Conservation (phyloP, 768 basidiomycete genomes). For the Collybia nuda region DNA sequence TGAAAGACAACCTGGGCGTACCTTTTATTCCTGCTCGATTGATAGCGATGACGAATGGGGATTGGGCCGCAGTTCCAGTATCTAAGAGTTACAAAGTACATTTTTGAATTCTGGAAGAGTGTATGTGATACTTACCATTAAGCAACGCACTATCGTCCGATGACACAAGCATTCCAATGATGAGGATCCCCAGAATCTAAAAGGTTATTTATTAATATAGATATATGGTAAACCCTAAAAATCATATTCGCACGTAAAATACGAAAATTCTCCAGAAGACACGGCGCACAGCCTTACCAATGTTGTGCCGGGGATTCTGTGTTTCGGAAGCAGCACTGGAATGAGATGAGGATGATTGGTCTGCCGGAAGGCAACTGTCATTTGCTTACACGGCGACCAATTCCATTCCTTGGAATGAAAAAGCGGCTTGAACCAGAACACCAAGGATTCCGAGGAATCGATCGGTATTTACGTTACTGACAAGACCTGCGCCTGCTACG, state of each 20-base stretch:
- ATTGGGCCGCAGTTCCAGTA: slow-evolving; percentile 66
- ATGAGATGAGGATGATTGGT: slow-evolving; percentile 4
- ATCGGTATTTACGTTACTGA: slow-evolving; percentile 41
- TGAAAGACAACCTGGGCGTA: slow-evolving; percentile 12
- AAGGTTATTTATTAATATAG: neutral
- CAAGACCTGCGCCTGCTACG: slow-evolving; percentile 40
- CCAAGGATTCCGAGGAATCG: slow-evolving; percentile 44
- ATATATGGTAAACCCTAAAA: neutral
- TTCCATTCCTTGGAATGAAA: slow-evolving; percentile 80
- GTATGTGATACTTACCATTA: slow-evolving; percentile 20
- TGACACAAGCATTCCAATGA: slow-evolving; percentile 80
- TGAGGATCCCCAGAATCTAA: slow-evolving; percentile 68
- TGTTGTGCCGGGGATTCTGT: slow-evolving; percentile 74
- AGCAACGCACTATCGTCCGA: slow-evolving; percentile 59
- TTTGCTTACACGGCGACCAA: slow-evolving; percentile 59
- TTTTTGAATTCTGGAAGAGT: neutral
- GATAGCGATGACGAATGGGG: slow-evolving; percentile 87
- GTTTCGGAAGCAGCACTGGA: slow-evolving; percentile 74
- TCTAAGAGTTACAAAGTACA: slow-evolving; percentile 16
- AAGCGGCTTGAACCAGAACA: slow-evolving; percentile 56
- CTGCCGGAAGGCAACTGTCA: too few relatives aligned
- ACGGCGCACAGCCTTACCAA: slow-evolving; percentile 70
- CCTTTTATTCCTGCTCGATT: slow-evolving; percentile 68
- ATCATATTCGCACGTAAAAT: slow-evolving; percentile 57
- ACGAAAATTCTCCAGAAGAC: slow-evolving; percentile 81